Evolutionary conservation across 148 eudicot genomes (phyloP).

Genomic region (Simmondsia chinensis): DNA sequence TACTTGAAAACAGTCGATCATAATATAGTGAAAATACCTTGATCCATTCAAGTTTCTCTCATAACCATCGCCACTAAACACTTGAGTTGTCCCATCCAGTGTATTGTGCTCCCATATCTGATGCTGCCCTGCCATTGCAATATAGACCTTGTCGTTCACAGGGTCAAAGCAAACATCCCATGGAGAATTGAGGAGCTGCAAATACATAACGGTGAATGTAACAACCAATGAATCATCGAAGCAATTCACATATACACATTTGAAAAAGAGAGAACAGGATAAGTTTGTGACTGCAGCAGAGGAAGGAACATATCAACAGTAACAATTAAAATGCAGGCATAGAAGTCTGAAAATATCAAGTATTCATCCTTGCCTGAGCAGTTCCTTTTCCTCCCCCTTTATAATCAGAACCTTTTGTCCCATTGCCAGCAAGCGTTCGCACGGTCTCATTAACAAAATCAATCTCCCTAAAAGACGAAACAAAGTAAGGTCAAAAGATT

Average conservation of each 20-base stretch:
- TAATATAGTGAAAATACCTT: too few relatives aligned
- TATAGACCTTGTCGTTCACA: slow-evolving; percentile 55
- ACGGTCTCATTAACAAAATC: slow-evolving; percentile 86
- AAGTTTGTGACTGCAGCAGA: too few relatives aligned
- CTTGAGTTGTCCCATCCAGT: slow-evolving; percentile 46
- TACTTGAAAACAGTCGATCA: too few relatives aligned
- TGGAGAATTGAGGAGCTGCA: slow-evolving; percentile 96
- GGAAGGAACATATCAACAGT: too few relatives aligned
- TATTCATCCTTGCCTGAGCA: slow-evolving; percentile 58
- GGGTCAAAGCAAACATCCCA: slow-evolving; percentile 96
- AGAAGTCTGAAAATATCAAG: neutral
- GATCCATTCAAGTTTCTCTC: slow-evolving; percentile 92
- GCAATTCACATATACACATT: neutral
- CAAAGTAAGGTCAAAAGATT: too few relatives aligned
- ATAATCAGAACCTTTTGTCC: slow-evolving; percentile 93
- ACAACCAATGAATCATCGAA: neutral
- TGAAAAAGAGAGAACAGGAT: neutral
- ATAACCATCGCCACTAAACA: slow-evolving; percentile 93
- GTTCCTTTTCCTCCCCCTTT: slow-evolving; percentile 74
- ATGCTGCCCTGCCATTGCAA: slow-evolving; percentile 99
- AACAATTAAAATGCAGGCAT: neutral
- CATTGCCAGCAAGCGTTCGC: slow-evolving; percentile 90
- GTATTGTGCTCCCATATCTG: slow-evolving; percentile 85
- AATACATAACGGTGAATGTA: slow-evolving; percentile 8
- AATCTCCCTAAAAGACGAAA: slow-evolving; percentile 53